phyloP scores from a whole-genome alignment of 2,329 filamentous ascomycete species.

The Trichoderma koningiopsis region DNA sequence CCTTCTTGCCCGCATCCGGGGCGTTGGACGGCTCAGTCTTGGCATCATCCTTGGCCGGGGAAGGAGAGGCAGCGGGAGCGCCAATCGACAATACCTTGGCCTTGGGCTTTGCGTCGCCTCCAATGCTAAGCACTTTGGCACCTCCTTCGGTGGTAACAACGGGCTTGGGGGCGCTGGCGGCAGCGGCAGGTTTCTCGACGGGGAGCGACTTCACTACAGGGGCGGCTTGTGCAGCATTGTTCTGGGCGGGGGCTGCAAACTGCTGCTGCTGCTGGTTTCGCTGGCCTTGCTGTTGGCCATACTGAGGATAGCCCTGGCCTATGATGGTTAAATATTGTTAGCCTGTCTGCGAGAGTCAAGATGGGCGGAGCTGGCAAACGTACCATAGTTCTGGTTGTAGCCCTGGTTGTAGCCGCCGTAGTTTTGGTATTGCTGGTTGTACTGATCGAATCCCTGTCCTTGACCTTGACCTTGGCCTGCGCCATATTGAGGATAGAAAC shows the following conservation, averaged over 20 bases:
- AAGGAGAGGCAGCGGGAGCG: constrained; percentile 31
- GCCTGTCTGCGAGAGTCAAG: not conserved
- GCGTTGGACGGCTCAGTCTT: constrained; percentile 53
- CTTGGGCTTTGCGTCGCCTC: constrained; percentile 58
- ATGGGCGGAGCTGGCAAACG: constrained; percentile 23
- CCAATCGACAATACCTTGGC: constrained; percentile 51
- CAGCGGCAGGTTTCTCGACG: constrained; percentile 44
- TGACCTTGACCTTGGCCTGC: constrained; percentile 48
- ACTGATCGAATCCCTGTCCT: constrained; percentile 53
- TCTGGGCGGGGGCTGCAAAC: constrained; percentile 20
- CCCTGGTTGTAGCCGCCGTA: constrained; percentile 56
- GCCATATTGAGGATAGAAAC: constrained; percentile 62
- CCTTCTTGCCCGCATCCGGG: constrained; percentile 76
- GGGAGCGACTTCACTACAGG: constrained; percentile 38
- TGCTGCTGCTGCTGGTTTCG: constrained; percentile 32
- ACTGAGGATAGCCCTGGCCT: constrained; percentile 57
- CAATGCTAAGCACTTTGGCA: constrained; percentile 70
- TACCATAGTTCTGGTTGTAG: constrained; percentile 51
- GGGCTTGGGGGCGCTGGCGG: constrained; percentile 52
- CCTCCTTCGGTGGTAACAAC: constrained; percentile 57
- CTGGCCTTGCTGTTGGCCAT: constrained; percentile 47
- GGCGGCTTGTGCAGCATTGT: constrained; percentile 49
- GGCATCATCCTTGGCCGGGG: constrained; percentile 46
- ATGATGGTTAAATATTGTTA: not conserved
- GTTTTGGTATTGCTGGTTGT: constrained; percentile 55